Percentiles rank a stretch among this genome's conserved stretches.
These are phyloP conservation scores for Stephanodiscus triporus DNA, from an alignment of 108 stramenopile genomes.

Conservation along the genomic window DNA sequence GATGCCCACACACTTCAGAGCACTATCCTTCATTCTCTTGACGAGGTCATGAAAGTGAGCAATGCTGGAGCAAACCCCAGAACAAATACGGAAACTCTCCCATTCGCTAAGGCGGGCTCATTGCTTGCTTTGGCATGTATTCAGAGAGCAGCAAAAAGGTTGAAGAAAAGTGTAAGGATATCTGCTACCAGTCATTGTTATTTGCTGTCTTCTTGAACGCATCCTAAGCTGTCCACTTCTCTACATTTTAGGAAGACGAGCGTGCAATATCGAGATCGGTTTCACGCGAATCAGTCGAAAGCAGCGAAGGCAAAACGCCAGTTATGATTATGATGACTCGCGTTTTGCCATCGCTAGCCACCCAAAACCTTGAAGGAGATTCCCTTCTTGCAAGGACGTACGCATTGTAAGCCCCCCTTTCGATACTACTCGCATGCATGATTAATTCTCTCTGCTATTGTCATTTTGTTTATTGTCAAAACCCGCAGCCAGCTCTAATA, in stretches of 20 bases:
- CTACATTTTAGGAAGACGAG: slow-evolving; percentile 27
- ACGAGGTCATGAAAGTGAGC: slow-evolving; percentile 76
- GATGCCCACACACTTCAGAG: slow-evolving; percentile 85
- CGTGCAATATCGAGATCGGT: slow-evolving; percentile 44
- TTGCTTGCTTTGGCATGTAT: slow-evolving; percentile 79
- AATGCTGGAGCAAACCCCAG: slow-evolving; percentile 50
- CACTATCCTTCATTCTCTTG: slow-evolving; percentile 76
- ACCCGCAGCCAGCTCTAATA: neutral
- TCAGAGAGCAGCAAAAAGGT: slow-evolving; percentile 62
- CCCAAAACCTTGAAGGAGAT: slow-evolving; percentile 52
- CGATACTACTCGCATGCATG: no score
- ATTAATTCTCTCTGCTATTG: no score
- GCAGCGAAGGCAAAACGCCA: slow-evolving; percentile 23
- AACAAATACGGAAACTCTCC: slow-evolving; percentile 53
- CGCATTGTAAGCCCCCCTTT: slow-evolving; percentile 41
- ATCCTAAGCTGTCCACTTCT: neutral
- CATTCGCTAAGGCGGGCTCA: slow-evolving; percentile 70
- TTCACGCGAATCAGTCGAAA: slow-evolving; percentile 30
- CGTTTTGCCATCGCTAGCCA: slow-evolving; percentile 71
- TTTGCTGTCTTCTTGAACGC: neutral
- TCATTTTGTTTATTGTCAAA: neutral
- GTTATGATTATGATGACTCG: slow-evolving; percentile 83
- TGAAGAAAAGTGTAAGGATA: slow-evolving; percentile 28
- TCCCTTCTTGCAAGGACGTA: slow-evolving; percentile 61
- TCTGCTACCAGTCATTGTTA: neutral